Evolutionary conservation across 495 filamentous ascomycete genomes (phyloP).

Genomic region (Xanthoparmelia taractica): DNA sequence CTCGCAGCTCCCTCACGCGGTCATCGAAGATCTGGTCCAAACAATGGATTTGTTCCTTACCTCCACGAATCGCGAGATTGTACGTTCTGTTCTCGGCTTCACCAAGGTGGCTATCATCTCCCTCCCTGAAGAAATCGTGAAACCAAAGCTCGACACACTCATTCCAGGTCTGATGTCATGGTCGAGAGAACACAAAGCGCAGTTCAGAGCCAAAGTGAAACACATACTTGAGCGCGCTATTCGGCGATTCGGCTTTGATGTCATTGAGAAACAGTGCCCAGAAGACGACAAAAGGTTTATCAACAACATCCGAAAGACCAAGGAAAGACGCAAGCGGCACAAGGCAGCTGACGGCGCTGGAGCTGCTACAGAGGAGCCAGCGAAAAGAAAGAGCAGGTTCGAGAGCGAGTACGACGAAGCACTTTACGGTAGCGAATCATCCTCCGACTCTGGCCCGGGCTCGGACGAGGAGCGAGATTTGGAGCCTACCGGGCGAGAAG

Average conservation of each 20-base stretch:
- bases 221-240: slow-evolving; percentile 92
- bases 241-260: slow-evolving; percentile 74
- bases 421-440: slow-evolving; percentile 77
- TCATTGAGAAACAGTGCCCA: slow-evolving; percentile 66
- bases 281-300: slow-evolving; percentile 85
- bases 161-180: slow-evolving; percentile 88
- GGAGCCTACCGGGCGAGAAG: slow-evolving; percentile 41
- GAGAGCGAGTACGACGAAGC: slow-evolving; percentile 93
- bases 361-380: slow-evolving; percentile 19
- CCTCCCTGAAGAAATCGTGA: slow-evolving; percentile 66
- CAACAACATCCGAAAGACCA: slow-evolving; percentile 85
- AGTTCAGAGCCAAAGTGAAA: slow-evolving; percentile 93
- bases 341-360: slow-evolving; percentile 40
- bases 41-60: slow-evolving; percentile 93
- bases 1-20: slow-evolving; percentile 44
- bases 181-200: slow-evolving; percentile 95
- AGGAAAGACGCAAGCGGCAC: slow-evolving; percentile 77
- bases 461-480: slow-evolving; percentile 32
- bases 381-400: slow-evolving; percentile 52
- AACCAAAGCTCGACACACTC: slow-evolving; percentile 60
- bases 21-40: slow-evolving; percentile 72
- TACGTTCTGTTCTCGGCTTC: slow-evolving; percentile 85
- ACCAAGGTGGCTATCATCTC: slow-evolving; percentile 91
- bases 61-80: slow-evolving; percentile 91
- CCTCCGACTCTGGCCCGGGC: slow-evolving; percentile 56